Conservation (phyloP, 768 basidiomycete genomes). For the Amanita rimosa region DNA sequence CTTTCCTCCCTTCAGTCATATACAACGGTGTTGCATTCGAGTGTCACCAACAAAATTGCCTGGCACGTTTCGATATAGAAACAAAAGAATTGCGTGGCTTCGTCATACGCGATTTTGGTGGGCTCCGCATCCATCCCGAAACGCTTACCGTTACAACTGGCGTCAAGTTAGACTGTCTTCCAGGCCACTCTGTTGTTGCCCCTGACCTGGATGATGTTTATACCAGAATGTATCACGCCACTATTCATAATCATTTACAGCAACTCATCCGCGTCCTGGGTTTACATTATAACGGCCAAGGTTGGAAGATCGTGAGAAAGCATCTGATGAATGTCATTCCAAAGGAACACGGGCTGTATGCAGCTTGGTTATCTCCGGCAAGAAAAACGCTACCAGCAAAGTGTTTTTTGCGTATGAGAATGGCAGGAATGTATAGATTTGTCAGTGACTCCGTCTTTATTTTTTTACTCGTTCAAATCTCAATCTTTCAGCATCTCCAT, state of each 20-base stretch:
- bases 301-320: conserved; percentile 38
- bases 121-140: conserved; percentile 38
- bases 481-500: conserved; percentile 33
- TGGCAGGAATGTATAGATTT: conserved; percentile 43
- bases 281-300: conserved; percentile 43
- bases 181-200: conserved; percentile 39
- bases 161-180: conserved; percentile 33
- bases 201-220: conserved; percentile 43
- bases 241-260: conserved; percentile 50
- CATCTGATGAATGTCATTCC: conserved; percentile 34
- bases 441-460: conserved; percentile 22
- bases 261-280: conserved; percentile 46
- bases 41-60: conserved; percentile 49
- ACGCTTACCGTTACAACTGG: conserved; percentile 40
- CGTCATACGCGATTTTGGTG: conserved; percentile 48
- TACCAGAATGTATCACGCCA: conserved; percentile 44
- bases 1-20: conserved; percentile 43
- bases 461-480: neutral
- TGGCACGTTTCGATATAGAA: conserved; percentile 38
- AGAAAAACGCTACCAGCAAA: conserved; percentile 39
- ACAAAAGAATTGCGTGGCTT: conserved; percentile 42
- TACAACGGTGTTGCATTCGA: conserved; percentile 49
- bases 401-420: conserved; percentile 48
- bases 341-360: conserved; percentile 30
- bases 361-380: conserved; percentile 39